phyloP scores from a whole-genome alignment of 371 early-diverging fungal species.

The Blastocladiella emersonii region DNA sequence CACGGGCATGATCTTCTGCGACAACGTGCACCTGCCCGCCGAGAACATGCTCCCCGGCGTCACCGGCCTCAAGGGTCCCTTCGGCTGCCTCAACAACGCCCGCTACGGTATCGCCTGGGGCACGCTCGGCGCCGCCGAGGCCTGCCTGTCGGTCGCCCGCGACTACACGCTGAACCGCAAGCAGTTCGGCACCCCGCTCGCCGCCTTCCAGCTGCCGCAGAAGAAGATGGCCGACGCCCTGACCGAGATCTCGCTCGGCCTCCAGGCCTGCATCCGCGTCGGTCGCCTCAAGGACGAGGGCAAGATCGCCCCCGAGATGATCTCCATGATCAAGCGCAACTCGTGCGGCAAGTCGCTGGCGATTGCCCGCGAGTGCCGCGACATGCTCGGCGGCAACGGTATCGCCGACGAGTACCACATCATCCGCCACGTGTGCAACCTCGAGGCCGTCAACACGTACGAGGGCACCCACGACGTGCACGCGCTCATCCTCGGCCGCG shows the following conservation, averaged over 20 bases:
- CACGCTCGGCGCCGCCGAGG: constrained; percentile 90
- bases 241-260: constrained; percentile 66
- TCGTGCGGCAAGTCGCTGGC: constrained; percentile 87
- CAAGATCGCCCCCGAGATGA: constrained; percentile 84
- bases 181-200: constrained; percentile 88
- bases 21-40: constrained; percentile 80
- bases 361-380: constrained; percentile 60
- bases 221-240: constrained; percentile 93
- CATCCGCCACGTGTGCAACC: constrained; percentile 86
- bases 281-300: constrained; percentile 85
- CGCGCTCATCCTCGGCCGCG: constrained; percentile 85
- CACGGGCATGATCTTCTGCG: constrained; percentile 98
- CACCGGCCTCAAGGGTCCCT: constrained; percentile 88
- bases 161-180: constrained; percentile 78
- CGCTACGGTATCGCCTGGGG: constrained; percentile 97
- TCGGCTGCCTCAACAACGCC: constrained; percentile 95
- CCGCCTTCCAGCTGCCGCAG: constrained; percentile 90
- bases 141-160: constrained; percentile 75
- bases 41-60: constrained; percentile 82
- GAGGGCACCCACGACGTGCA: constrained; percentile 95
- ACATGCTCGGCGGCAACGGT: constrained; percentile 62
- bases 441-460: constrained; percentile 94
- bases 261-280: constrained; percentile 82
- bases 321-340: constrained; percentile 93
- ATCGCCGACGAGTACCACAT: constrained; percentile 95